A percentile compares a stretch with the other conserved stretches of the same genome.
Evolutionary conservation across 2,329 filamentous ascomycete species (phyloP).

Genomic region (Trichophyton schoenleinii): DNA sequence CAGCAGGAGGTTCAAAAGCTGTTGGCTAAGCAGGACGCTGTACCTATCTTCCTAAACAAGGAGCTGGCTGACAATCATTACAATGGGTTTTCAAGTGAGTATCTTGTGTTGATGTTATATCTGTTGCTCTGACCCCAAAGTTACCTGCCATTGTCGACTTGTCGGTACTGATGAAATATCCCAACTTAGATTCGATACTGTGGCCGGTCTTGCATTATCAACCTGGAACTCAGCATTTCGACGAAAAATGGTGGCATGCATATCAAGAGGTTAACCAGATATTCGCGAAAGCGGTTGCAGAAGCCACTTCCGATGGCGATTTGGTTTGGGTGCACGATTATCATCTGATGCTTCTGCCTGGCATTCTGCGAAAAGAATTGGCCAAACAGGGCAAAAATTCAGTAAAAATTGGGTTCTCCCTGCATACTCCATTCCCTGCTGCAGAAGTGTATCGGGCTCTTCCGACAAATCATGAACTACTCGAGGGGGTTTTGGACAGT

Average conservation of each 20-base stretch:
- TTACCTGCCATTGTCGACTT: neutral
- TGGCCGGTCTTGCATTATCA: constrained; percentile 98
- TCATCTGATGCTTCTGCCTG: constrained; percentile 79
- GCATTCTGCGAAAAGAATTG: constrained; percentile 71
- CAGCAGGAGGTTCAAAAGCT: constrained; percentile 55
- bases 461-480: constrained; percentile 73
- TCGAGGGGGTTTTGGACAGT: constrained; percentile 77
- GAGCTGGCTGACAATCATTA: constrained; percentile 85
- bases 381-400: constrained; percentile 57
- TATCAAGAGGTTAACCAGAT: constrained; percentile 87
- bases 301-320: constrained; percentile 83
- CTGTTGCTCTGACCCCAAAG: neutral
- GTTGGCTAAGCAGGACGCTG: constrained; percentile 66
- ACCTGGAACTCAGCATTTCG: constrained; percentile 83
- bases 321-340: constrained; percentile 90
- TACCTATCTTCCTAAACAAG: constrained; percentile 77
- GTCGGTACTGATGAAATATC: neutral
- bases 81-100: constrained; percentile 85
- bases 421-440: constrained; percentile 89
- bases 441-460: constrained; percentile 89
- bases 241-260: constrained; percentile 82
- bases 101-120: neutral
- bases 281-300: constrained; percentile 77
- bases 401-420: constrained; percentile 78
- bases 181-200: constrained; percentile 63